These are phyloP conservation scores for Smithsoniella earleae DNA, from an alignment of 163 green algal genomes.

Conservation along the genomic window DNA sequence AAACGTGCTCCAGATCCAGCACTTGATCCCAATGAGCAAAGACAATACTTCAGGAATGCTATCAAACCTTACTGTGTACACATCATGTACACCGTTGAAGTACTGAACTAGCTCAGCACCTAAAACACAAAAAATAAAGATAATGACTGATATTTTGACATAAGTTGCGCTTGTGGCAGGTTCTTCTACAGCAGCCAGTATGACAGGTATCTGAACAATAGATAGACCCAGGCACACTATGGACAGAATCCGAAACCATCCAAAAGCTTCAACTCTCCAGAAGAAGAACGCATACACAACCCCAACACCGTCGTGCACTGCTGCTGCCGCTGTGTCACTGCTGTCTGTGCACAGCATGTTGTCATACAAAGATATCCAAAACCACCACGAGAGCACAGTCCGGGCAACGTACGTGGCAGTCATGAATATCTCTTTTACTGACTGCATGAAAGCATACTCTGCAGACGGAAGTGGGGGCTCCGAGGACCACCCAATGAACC, in stretches of 20 bases:
- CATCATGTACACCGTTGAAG: slow-evolving; percentile 7
- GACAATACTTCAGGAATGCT: background rate
- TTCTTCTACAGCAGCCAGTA: background rate
- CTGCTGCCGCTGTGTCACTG: too few relatives aligned
- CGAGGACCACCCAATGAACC: background rate
- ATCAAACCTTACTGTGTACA: background rate
- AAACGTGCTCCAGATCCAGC: background rate
- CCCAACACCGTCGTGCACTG: too few relatives aligned
- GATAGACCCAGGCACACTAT: background rate
- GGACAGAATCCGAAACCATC: background rate
- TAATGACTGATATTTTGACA: background rate
- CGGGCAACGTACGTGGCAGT: background rate
- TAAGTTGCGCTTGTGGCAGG: background rate
- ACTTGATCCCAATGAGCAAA: slow-evolving; percentile 3
- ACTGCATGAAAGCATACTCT: slow-evolving; percentile 1
- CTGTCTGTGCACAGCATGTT: background rate
- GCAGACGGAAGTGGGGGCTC: background rate
- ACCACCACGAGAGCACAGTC: slow-evolving; percentile 12
- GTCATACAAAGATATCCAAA: slow-evolving; percentile 12
- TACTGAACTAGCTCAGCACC: background rate
- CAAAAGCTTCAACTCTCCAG: background rate
- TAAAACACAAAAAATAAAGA: background rate
- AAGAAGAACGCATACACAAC: background rate
- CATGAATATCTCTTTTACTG: background rate
- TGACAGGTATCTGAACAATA: background rate